Evolutionary conservation across 1,284 basidiomycete species (phyloP).

Genomic region (Kalmanozyma brasiliensis): DNA sequence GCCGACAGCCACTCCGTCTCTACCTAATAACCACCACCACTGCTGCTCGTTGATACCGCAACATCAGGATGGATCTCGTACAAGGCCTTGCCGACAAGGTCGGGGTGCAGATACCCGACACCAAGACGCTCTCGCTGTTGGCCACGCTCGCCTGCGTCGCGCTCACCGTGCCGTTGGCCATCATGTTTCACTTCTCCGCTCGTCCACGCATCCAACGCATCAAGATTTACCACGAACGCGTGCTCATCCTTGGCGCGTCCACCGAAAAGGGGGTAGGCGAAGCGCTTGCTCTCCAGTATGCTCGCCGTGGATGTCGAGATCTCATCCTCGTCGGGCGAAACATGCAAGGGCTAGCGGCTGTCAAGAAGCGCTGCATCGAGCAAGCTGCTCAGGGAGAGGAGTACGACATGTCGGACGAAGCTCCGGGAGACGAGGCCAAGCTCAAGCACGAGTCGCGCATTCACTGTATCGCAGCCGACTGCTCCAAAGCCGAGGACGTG

Average conservation of each 20-base stretch:
- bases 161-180: slow-evolving; percentile 16
- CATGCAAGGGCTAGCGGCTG: slow-evolving; percentile 73
- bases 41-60: background rate
- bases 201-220: slow-evolving; percentile 54
- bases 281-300: slow-evolving; percentile 78
- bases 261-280: slow-evolving; percentile 79
- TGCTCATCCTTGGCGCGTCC: slow-evolving; percentile 82
- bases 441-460: slow-evolving; percentile 54
- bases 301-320: slow-evolving; percentile 78
- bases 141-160: slow-evolving; percentile 34
- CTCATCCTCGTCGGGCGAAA: slow-evolving; percentile 80
- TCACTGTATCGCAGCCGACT: slow-evolving; percentile 73
- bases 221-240: slow-evolving; percentile 73
- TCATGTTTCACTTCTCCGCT: slow-evolving; percentile 34
- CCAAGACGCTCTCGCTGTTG: slow-evolving; percentile 36
- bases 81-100: slow-evolving; percentile 12
- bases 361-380: slow-evolving; percentile 74
- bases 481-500: slow-evolving; percentile 77
- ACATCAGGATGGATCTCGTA: slow-evolving; percentile 37
- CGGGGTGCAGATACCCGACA: slow-evolving; percentile 26
- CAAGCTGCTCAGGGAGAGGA: slow-evolving; percentile 44
- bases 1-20: background rate
- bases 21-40: background rate
- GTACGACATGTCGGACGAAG: slow-evolving; percentile 53
- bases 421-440: slow-evolving; percentile 42